Evolutionary conservation across 352 stramenopile species (phyloP).

Genomic region (Phytophthora uliginosa): DNA sequence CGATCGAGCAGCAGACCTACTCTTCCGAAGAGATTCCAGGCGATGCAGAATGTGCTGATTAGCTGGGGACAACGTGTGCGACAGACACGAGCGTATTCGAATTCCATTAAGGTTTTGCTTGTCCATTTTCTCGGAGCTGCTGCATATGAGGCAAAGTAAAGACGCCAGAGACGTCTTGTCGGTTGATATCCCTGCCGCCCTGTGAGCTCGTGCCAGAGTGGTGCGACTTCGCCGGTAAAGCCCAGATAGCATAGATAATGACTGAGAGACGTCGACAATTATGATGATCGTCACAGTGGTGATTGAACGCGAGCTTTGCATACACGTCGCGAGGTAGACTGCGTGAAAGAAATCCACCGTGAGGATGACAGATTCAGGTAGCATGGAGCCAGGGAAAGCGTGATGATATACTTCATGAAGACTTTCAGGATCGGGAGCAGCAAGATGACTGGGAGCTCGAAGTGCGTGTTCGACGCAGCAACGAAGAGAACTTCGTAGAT

Average conservation of each 20-base stretch:
- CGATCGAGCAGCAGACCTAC: background rate
- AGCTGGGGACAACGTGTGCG: background rate
- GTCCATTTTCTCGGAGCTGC: background rate
- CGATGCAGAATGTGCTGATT: background rate
- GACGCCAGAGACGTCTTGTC: slow-evolving; percentile 6
- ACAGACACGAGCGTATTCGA: slow-evolving; percentile 14
- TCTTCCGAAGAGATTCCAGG: background rate
- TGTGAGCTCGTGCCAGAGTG: slow-evolving; percentile 4
- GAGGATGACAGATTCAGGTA: slow-evolving; percentile 21
- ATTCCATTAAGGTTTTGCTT: slow-evolving; percentile 19
- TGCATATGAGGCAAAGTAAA: slow-evolving; percentile 17
- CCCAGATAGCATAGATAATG: slow-evolving; percentile 5
- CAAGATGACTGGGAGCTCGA: slow-evolving; percentile 22
- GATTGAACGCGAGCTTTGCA: slow-evolving; percentile 17
- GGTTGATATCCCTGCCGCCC: slow-evolving; percentile 1
- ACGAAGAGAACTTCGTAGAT: slow-evolving; percentile 28
- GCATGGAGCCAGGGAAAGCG: background rate
- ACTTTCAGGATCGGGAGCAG: slow-evolving; percentile 26
- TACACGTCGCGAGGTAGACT: slow-evolving; percentile 23
- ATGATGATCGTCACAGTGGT: slow-evolving; percentile 12
- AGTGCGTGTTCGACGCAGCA: slow-evolving; percentile 4
- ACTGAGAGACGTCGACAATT: slow-evolving; percentile 19
- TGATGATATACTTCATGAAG: slow-evolving; percentile 23
- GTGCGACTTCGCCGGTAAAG: slow-evolving; percentile 18
- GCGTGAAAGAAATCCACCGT: slow-evolving; percentile 33